Percentiles rank a stretch among this genome's conserved stretches.
phyloP scores from a whole-genome alignment of 371 early-diverging fungal genomes.

The Lichtheimia hyalospora region DNA sequence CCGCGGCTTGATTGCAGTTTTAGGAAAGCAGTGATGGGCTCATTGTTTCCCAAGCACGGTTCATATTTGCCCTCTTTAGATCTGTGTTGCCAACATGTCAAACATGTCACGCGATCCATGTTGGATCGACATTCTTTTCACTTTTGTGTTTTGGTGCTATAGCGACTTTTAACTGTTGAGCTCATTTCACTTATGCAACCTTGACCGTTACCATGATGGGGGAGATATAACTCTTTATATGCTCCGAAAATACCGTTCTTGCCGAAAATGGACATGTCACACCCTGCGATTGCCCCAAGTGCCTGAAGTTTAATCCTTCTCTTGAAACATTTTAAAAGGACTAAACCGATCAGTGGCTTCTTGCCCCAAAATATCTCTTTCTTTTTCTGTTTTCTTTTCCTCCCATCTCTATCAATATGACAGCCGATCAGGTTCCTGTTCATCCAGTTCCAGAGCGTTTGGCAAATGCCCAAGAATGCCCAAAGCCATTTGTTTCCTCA shows the following conservation, averaged over 20 bases:
- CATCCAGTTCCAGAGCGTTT: conserved; percentile 61
- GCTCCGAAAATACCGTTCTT: too few species aligned
- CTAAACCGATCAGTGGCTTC: not conserved
- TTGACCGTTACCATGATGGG: too few species aligned
- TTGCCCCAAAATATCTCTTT: not conserved
- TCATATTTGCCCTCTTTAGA: not conserved
- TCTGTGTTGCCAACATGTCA: conserved; percentile 2
- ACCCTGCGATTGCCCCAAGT: not conserved
- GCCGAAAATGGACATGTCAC: too few species aligned
- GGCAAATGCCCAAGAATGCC: conserved; percentile 42
- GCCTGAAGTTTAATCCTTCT: not conserved
- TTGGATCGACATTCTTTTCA: not conserved
- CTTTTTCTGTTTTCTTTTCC: not conserved
- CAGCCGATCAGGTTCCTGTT: conserved; percentile 7
- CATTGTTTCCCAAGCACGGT: conserved; percentile 1
- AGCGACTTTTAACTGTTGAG: too few species aligned
- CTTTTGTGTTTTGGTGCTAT: too few species aligned
- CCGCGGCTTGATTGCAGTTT: conserved; percentile 14
- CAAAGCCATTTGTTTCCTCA: conserved; percentile 71
- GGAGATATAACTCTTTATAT: too few species aligned
- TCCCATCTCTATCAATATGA: not conserved
- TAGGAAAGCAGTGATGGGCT: conserved; percentile 2
- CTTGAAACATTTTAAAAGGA: conserved; percentile 1
- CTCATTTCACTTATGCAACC: too few species aligned
- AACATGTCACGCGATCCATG: not conserved